These are phyloP conservation scores for Trypanosoma caninum DNA, from an alignment of 208 protist genomes.

Conservation along the genomic window DNA sequence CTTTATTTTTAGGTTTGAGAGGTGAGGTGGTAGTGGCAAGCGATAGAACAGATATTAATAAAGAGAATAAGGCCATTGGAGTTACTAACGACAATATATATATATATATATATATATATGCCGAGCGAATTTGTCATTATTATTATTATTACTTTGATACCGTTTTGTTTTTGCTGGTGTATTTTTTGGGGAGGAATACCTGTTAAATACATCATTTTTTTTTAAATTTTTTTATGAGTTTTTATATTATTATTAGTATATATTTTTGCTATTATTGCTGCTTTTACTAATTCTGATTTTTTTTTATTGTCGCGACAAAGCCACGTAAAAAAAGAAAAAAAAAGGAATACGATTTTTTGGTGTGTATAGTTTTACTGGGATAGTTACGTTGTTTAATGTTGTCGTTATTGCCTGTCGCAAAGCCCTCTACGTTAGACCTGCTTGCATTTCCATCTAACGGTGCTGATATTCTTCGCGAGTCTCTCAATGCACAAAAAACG, in stretches of 20 bases:
- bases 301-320: not conserved
- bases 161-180: slow-evolving; percentile 16
- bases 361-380: no score
- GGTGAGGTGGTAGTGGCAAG: no score
- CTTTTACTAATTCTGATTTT: not conserved
- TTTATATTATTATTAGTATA: not conserved
- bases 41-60: no score
- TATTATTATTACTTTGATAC: not conserved
- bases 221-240: no score
- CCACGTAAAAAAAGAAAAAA: not conserved
- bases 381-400: not conserved
- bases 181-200: no score
- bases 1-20: slow-evolving; percentile 15
- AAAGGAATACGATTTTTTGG: not conserved
- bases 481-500: slow-evolving; percentile 45
- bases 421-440: not conserved
- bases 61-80: no score
- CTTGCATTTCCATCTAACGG: slow-evolving; percentile 38
- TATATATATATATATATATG: no score
- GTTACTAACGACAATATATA: no score
- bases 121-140: slow-evolving; percentile 9
- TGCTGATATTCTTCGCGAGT: slow-evolving; percentile 35
- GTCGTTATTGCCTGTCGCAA: not conserved
- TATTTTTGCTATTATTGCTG: not conserved
- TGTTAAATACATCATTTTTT: no score